phyloP scores from a whole-genome alignment of 2,329 filamentous ascomycete genomes.

The Fusarium brachygibbosum region DNA sequence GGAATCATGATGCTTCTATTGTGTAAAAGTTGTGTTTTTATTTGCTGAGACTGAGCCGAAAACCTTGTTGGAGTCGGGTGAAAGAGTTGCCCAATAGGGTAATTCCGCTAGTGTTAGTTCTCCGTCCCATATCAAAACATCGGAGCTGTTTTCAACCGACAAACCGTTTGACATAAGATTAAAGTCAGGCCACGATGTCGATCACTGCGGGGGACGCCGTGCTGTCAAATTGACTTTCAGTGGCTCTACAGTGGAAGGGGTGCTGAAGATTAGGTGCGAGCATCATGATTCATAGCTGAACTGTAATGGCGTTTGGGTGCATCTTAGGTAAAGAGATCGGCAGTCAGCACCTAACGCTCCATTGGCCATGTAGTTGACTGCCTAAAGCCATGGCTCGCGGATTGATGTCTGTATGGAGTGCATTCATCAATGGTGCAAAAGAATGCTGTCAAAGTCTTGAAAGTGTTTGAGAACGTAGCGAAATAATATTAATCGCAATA shows the following conservation, averaged over 20 bases:
- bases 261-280: not conserved
- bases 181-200: not conserved
- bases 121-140: too few relatives aligned
- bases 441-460: not conserved
- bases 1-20: not conserved
- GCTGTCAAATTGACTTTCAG: not conserved
- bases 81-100: not conserved
- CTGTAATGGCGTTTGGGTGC: not conserved
- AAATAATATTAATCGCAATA: constrained; percentile 33
- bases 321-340: not conserved
- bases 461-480: constrained; percentile 7
- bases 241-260: not conserved
- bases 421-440: not conserved
- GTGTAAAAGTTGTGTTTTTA: not conserved
- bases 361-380: not conserved
- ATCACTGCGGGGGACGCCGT: not conserved
- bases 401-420: not conserved
- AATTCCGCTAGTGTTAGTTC: not conserved
- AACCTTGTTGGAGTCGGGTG: not conserved
- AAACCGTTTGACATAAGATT: not conserved
- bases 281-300: constrained; percentile 20
- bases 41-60: not conserved
- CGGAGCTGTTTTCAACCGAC: not conserved
- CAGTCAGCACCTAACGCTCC: not conserved
- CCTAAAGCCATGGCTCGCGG: not conserved